Evolutionary conservation across 176 grass and related monocot species (phyloP).

Genomic region (Ensete glaucum): DNA sequence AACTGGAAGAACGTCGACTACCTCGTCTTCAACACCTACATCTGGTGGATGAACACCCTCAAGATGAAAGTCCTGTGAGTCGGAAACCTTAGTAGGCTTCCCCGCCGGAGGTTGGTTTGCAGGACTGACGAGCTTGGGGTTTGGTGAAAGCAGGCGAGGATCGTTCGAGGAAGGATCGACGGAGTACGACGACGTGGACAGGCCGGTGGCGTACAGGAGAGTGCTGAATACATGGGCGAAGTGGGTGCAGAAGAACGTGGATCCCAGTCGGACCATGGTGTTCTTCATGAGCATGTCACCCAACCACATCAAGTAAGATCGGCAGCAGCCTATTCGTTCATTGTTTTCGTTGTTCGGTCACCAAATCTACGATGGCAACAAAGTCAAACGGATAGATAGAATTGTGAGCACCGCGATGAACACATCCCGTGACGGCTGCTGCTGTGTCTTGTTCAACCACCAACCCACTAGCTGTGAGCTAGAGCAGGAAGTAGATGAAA

Average conservation of each 20-base stretch:
- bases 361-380: too few species aligned
- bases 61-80: slow-evolving; percentile 68
- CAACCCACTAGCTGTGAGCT: too few species aligned
- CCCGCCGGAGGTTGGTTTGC: background rate
- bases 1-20: slow-evolving; percentile 70
- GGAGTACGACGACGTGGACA: slow-evolving; percentile 57
- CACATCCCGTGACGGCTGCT: too few species aligned
- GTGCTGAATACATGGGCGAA: slow-evolving; percentile 63
- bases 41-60: slow-evolving; percentile 87
- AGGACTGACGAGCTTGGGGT: background rate
- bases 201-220: slow-evolving; percentile 44
- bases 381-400: too few species aligned
- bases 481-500: too few species aligned
- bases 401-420: too few species aligned
- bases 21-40: slow-evolving; percentile 94
- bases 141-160: slow-evolving; percentile 26
- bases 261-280: slow-evolving; percentile 42
- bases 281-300: slow-evolving; percentile 98
- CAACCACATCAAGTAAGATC: slow-evolving; percentile 51
- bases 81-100: too few species aligned
- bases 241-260: slow-evolving; percentile 53
- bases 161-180: slow-evolving; percentile 48
- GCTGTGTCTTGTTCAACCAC: too few species aligned
- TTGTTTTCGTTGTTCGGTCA: background rate
- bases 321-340: too few species aligned